These are phyloP conservation scores for Clavaria fumosa DNA, from an alignment of 768 basidiomycete species.

Conservation along the genomic window DNA sequence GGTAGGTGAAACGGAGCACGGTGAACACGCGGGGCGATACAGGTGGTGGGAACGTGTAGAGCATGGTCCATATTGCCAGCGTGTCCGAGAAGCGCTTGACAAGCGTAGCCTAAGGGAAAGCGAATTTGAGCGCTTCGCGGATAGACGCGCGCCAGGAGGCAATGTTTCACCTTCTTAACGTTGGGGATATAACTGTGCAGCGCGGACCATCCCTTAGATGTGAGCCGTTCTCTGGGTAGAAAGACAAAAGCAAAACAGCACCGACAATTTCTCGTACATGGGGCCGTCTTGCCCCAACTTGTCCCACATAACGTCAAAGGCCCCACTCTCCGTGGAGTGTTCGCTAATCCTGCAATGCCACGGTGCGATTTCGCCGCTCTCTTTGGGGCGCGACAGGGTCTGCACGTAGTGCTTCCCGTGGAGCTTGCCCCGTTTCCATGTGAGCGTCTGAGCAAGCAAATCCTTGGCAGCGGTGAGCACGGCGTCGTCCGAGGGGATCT, in stretches of 20 bases:
- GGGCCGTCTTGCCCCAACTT: constrained; percentile 53
- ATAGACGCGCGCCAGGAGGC: too few relatives aligned
- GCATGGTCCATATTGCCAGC: constrained; percentile 52
- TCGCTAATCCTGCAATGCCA: constrained; percentile 61
- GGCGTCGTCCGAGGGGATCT: constrained; percentile 43
- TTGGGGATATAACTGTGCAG: constrained; percentile 45
- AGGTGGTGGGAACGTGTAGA: constrained; percentile 58
- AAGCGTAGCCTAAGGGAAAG: too few relatives aligned
- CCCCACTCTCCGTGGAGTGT: constrained; percentile 47
- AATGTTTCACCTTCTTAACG: constrained; percentile 46
- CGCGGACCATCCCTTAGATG: too few relatives aligned
- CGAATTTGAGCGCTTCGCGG: too few relatives aligned
- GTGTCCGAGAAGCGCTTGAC: constrained; percentile 50
- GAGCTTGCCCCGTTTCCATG: constrained; percentile 59
- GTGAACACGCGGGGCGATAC: constrained; percentile 66
- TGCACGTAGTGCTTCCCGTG: constrained; percentile 39
- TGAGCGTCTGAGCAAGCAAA: constrained; percentile 38
- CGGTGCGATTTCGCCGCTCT: constrained; percentile 35
- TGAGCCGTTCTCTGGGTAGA: too few relatives aligned
- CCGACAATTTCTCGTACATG: constrained; percentile 55
- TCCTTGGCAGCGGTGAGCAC: constrained; percentile 36
- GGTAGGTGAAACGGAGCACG: constrained; percentile 46
- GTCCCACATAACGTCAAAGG: constrained; percentile 62
- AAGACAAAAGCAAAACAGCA: too few relatives aligned
- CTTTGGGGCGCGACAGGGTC: constrained; percentile 38